A percentile compares a stretch with the other conserved stretches of the same genome.
phyloP scores from a whole-genome alignment of 2,329 filamentous ascomycete genomes.

The Alternaria rosae region DNA sequence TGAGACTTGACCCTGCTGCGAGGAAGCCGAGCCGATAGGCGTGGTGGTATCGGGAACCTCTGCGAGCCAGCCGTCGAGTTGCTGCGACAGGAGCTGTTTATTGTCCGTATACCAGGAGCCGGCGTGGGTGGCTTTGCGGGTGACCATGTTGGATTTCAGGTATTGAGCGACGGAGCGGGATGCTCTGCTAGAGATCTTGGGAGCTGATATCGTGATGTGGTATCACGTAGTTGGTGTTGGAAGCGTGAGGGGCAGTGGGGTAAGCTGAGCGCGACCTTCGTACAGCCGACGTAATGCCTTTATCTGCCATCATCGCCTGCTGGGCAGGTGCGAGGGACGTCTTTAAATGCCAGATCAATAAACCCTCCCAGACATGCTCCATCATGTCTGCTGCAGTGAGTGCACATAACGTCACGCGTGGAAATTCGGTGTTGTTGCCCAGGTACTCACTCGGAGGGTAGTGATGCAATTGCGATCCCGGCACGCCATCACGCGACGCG shows the following conservation, averaged over 20 bases:
- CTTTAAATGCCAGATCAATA: too few species aligned
- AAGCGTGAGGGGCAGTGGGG: conserved; percentile 10
- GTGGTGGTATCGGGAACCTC: conserved; percentile 72
- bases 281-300: conserved; percentile 14
- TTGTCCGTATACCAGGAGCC: conserved; percentile 84
- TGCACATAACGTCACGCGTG: neutral
- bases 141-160: conserved; percentile 35
- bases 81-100: conserved; percentile 63
- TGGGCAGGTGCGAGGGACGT: neutral
- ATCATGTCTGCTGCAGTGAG: neutral
- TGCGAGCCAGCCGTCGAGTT: conserved; percentile 79
- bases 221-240: neutral
- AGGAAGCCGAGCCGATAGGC: conserved; percentile 60
- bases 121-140: conserved; percentile 74
- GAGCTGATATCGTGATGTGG: neutral
- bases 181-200: neutral
- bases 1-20: conserved; percentile 45
- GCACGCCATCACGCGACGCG: conserved; percentile 15
- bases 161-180: neutral
- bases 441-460: neutral
- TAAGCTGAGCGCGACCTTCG: conserved; percentile 5
- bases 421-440: neutral
- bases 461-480: conserved; percentile 1
- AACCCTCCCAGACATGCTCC: neutral
- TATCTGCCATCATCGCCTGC: neutral